Base-by-base conservation (phyloP, 257 asterid species). In the Catharanthus roseus region DNA sequence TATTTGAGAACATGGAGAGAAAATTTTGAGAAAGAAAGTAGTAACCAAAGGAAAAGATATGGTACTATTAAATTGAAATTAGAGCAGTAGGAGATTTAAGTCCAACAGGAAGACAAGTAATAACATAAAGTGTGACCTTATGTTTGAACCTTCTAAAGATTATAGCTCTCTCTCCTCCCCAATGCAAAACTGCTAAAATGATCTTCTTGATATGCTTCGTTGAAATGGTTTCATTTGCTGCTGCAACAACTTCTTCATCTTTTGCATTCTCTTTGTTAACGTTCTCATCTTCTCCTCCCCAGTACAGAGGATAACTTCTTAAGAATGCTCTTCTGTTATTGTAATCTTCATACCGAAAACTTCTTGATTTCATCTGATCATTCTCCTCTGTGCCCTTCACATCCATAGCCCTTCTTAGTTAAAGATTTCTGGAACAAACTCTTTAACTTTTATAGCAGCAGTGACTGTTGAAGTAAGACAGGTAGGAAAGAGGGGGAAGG, bases 301-400 rank as follows among this genome's bases (percentile, higher is more conserved):
- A 81, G 72, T 81, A 89, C 75, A 90, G 93, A 15, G 97, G 97
- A 76, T 90, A 88, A 81, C 97, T 88, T 82, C 97, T 86, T 78
- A 88, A 53, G 85, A 90, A 90, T 36, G 87, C 96, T 79, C 91
- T 84, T 75, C 97, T 84, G 26, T 83, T 82, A 71, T 75, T 86
- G 84, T 90, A 87, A 68, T 83, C 95, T 75, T 87, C 92, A 34
- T 90, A 34, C 6, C 96, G 85, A 39, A 88, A 90, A 69, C 92
- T 88, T 64, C 86, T 78, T 23, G 92, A 83, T 79, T 83, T 80
- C 88, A 77, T 23, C 64, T 77, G 80, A 58, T 80, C 81, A 64
- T 78, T 80, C 74, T 67, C 86, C 72, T 85, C 93, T 83, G 77
- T 80, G 68, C 70, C 65, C 54, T 44, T 23, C 8, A 33, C 34